Conservation (phyloP, 1,139 yeast species). For the Suhomyces terraborum region DNA sequence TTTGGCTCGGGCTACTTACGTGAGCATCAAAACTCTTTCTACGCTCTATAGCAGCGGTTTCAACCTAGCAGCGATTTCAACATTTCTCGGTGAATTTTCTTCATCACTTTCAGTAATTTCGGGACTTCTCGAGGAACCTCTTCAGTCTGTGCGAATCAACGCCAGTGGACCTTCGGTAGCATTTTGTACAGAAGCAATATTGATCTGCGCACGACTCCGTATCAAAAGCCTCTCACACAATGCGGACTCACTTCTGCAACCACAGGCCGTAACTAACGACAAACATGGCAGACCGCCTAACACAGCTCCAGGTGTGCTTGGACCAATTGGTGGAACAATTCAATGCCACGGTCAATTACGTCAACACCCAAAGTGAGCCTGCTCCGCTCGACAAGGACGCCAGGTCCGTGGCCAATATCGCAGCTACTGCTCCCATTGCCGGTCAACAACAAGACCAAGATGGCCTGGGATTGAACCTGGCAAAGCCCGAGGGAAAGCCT, state of each 20-base stretch:
- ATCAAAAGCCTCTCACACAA: too few relatives aligned
- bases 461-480: slow-evolving; percentile 12
- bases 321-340: slow-evolving; percentile 93
- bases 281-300: slow-evolving; percentile 76
- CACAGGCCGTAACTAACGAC: neutral
- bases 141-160: too few relatives aligned
- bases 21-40: too few relatives aligned
- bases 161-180: too few relatives aligned
- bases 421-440: slow-evolving; percentile 50
- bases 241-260: too few relatives aligned
- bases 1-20: too few relatives aligned
- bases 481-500: slow-evolving; percentile 19
- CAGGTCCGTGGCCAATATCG: slow-evolving; percentile 41
- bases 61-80: too few relatives aligned
- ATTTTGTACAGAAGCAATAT: too few relatives aligned
- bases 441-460: slow-evolving; percentile 52
- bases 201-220: neutral
- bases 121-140: too few relatives aligned
- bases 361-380: slow-evolving; percentile 54
- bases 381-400: slow-evolving; percentile 44
- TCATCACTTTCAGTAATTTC: too few relatives aligned
- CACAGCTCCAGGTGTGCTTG: slow-evolving; percentile 88
- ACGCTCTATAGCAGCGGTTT: too few relatives aligned
- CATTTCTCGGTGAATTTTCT: too few relatives aligned
- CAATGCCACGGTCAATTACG: slow-evolving; percentile 85